phyloP scores from a whole-genome alignment of 2,329 filamentous ascomycete genomes.

The Colletotrichum tamarilloi region DNA sequence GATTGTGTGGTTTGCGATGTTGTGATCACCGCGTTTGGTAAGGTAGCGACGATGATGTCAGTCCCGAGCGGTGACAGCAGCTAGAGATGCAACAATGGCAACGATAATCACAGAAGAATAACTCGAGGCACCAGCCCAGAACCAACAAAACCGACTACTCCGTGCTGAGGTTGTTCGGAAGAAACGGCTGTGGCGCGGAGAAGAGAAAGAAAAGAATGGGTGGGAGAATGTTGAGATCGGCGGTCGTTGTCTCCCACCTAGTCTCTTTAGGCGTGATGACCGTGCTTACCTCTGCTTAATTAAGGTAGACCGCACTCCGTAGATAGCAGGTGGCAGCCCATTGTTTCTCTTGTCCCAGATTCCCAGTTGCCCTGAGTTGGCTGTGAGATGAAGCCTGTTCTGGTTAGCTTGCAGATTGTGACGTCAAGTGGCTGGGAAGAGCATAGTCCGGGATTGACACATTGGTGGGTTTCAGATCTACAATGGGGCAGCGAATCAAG shows the following conservation, averaged over 20 bases:
- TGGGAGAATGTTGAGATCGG: not conserved
- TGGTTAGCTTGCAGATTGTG: conserved; percentile 8
- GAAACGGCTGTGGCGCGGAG: not conserved
- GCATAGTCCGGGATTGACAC: conserved; percentile 11
- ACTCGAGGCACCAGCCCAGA: not conserved
- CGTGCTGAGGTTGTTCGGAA: not conserved
- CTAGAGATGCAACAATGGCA: not conserved
- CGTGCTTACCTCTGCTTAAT: not conserved
- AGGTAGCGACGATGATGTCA: not conserved
- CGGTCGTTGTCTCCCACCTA: conserved; percentile 1
- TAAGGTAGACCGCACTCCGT: not conserved
- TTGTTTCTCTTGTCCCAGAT: not conserved
- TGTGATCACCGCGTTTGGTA: not conserved
- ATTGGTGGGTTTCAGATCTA: conserved; percentile 30
- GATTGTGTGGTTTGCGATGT: not conserved
- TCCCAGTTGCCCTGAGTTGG: conserved; percentile 3
- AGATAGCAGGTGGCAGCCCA: not conserved
- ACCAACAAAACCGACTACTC: not conserved
- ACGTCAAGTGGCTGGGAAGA: conserved; percentile 29
- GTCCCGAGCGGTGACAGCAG: not conserved
- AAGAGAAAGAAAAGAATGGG: not conserved
- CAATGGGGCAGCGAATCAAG: conserved; percentile 26
- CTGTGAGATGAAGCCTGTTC: conserved; percentile 15
- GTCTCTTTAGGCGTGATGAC: conserved; percentile 8
- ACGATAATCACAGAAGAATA: not conserved